phyloP scores from a whole-genome alignment of 371 early-diverging fungal species.

The Mortierella sp. region DNA sequence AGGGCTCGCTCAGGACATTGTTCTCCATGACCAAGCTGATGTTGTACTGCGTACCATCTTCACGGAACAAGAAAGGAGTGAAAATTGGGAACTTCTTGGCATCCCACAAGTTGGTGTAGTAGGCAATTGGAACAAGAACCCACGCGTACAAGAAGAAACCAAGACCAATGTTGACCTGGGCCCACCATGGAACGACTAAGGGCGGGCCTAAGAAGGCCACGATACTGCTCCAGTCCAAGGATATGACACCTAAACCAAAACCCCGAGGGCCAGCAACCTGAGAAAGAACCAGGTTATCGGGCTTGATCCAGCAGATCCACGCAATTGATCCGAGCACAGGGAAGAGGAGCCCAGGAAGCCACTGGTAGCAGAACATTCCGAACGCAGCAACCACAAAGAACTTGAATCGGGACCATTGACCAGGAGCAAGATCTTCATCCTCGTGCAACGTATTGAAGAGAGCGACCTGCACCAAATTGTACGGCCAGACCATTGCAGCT shows the following conservation, averaged over 20 bases:
- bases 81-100: slow-evolving; percentile 66
- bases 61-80: slow-evolving; percentile 62
- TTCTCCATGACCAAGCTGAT: slow-evolving; percentile 54
- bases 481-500: slow-evolving; percentile 87
- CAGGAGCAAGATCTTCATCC: slow-evolving; percentile 31
- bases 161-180: too few species aligned
- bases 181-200: too few species aligned
- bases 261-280: slow-evolving; percentile 67
- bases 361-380: slow-evolving; percentile 68
- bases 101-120: slow-evolving; percentile 70
- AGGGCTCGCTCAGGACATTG: slow-evolving; percentile 50
- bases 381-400: slow-evolving; percentile 65
- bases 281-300: slow-evolving; percentile 59
- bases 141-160: too few species aligned
- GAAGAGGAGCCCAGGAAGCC: slow-evolving; percentile 80
- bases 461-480: slow-evolving; percentile 75
- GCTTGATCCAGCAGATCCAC: slow-evolving; percentile 74
- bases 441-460: slow-evolving; percentile 79
- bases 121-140: too few species aligned
- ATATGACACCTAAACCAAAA: slow-evolving; percentile 70
- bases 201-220: too few species aligned
- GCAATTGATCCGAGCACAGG: slow-evolving; percentile 75
- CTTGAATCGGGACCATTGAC: slow-evolving; percentile 57
- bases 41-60: slow-evolving; percentile 57
- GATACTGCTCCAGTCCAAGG: slow-evolving; percentile 81